Percentiles rank a stretch among this genome's conserved stretches.
Conservation (phyloP, 805 yeast genomes). For the Ogataea nitratoaversa region DNA sequence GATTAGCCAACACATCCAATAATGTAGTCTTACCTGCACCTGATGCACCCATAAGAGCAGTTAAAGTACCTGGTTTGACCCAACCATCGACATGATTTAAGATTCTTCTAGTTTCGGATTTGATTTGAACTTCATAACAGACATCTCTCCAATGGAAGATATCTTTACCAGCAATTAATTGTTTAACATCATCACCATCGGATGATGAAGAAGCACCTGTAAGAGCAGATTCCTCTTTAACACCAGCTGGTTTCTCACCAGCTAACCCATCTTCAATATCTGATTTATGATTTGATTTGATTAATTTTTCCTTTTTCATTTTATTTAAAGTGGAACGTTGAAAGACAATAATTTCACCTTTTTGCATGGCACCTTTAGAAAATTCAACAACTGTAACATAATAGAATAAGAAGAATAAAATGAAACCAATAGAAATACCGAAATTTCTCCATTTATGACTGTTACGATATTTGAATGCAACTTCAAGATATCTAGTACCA, state of each 20-base stretch:
- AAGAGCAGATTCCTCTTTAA: slow-evolving; percentile 9
- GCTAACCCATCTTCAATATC: slow-evolving; percentile 27
- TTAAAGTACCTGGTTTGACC: slow-evolving; percentile 79
- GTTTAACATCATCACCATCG: slow-evolving; percentile 26
- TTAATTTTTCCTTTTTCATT: slow-evolving; percentile 36
- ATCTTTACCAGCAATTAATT: slow-evolving; percentile 35
- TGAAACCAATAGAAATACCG: slow-evolving; percentile 60
- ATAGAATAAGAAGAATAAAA: slow-evolving; percentile 47
- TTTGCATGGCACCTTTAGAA: slow-evolving; percentile 59
- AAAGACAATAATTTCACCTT: slow-evolving; percentile 68
- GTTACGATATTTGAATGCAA: slow-evolving; percentile 46
- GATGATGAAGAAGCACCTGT: slow-evolving; percentile 21
- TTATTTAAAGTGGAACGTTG: slow-evolving; percentile 45
- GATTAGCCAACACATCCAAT: slow-evolving; percentile 48
- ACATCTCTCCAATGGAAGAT: slow-evolving; percentile 78
- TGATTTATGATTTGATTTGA: slow-evolving; percentile 19
- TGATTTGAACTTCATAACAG: slow-evolving; percentile 63
- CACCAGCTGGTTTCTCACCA: slow-evolving; percentile 24
- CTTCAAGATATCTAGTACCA: slow-evolving; percentile 55
- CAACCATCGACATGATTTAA: slow-evolving; percentile 70
- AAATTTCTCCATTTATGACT: slow-evolving; percentile 76
- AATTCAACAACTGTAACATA: slow-evolving; percentile 54
- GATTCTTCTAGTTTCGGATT: slow-evolving; percentile 55
- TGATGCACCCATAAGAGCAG: slow-evolving; percentile 69
- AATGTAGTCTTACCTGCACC: slow-evolving; percentile 62